Evolutionary conservation across 1,139 yeast species (phyloP), one percentile per base, ranked within the genome.

Genomic region (Meyerozyma guilliermondii): DNA sequence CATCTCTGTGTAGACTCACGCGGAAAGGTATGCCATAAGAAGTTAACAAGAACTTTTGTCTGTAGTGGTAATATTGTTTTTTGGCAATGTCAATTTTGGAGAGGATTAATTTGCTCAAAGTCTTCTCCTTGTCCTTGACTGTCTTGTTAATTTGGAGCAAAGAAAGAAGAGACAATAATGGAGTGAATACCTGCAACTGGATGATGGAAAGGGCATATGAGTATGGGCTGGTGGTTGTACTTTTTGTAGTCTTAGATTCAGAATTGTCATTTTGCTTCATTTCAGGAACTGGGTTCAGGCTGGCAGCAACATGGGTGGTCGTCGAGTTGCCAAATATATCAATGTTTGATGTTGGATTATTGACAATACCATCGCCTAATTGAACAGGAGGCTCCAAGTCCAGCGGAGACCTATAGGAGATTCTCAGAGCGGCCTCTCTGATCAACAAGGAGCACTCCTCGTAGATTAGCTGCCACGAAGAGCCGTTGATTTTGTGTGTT

Each of bases 371-470:
- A 10, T 46, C 44, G 9, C 56, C 56, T 40, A 50, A 45, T 14
- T 52, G 48, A 37, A 61, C 56, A n/a, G 68, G 53, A 0, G 60
- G 63, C 14, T 54, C 57, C 45, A 68, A 50, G 47, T 71, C 77
- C 7, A 62, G 44, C 4, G 55, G 46, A 7, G 62, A 50, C 46
- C 76, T 50, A 53, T 57, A 62, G 47, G 68, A 71, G 8, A 78
- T 63, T 24, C 78, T 58, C 22, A 65, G 66, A 1, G 73, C 65
- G 4, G 76, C 66, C 45, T 68, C 74, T 29, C 68, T 68, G 43
- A 84, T 74, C 4, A 80, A 74, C 44, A 71, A 60, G 9, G 80
- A 62, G 53, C 88, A 80, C 52, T 83, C 87, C 43, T 74, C 78
- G 38, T 82, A 61, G 3, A 83, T 71, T 5, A 75, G 68, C 0